These are phyloP conservation scores for Pichia sp. DNA, from an alignment of 1,139 yeast species.

Conservation along the genomic window DNA sequence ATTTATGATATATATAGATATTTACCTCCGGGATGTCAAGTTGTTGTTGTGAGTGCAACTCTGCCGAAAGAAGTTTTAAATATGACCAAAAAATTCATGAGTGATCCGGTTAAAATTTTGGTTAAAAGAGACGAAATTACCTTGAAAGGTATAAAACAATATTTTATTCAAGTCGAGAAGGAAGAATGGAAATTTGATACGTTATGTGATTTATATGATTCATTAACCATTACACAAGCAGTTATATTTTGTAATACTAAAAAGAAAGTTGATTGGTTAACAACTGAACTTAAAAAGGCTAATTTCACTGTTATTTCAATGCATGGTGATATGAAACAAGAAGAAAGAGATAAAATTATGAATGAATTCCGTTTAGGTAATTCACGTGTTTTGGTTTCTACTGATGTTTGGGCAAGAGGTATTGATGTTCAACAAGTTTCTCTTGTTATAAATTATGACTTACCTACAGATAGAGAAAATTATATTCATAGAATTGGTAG, in stretches of 20 bases:
- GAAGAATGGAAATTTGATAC: conserved; percentile 97
- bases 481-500: conserved; percentile 96
- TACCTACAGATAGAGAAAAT: conserved; percentile 81
- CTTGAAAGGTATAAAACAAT: conserved; percentile 86
- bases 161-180: conserved; percentile 75
- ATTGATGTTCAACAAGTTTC: conserved; percentile 98
- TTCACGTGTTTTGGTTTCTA: conserved; percentile 81
- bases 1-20: conserved; percentile 81
- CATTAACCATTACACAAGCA: conserved; percentile 91
- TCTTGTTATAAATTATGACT: conserved; percentile 84
- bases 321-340: conserved; percentile 98
- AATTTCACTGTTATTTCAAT: conserved; percentile 87
- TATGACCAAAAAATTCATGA: conserved; percentile 81
- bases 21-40: conserved; percentile 78
- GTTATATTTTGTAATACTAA: conserved; percentile 94
- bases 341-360: conserved; percentile 86
- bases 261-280: conserved; percentile 85
- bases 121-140: conserved; percentile 89
- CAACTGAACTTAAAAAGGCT: conserved; percentile 68
- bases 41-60: conserved; percentile 93
- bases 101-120: conserved; percentile 83
- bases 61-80: conserved; percentile 79
- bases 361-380: conserved; percentile 73
- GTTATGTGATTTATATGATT: conserved; percentile 85
- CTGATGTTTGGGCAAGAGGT: conserved; percentile 98